Conservation (phyloP, 1,284 basidiomycete species). For the Pterula multifida region DNA sequence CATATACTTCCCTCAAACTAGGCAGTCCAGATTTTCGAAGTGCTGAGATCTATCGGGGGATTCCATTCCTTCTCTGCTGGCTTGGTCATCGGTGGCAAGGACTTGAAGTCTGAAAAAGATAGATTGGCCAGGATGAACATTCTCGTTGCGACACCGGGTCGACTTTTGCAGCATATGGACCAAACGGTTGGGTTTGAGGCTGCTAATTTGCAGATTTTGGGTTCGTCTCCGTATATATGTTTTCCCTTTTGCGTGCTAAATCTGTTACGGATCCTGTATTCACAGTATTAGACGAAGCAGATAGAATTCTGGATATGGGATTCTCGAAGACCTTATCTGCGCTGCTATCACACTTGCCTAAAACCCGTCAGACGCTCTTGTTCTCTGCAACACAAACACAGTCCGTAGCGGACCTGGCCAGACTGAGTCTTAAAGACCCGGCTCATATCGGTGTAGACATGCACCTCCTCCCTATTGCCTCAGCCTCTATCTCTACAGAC, state of each 20-base stretch:
- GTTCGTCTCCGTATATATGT: conserved; percentile 29
- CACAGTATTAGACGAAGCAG: conserved; percentile 90
- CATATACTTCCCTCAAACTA: conserved; percentile 17
- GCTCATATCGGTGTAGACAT: conserved; percentile 63
- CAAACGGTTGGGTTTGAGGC: conserved; percentile 93
- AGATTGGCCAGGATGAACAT: conserved; percentile 92
- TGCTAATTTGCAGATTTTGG: conserved; percentile 84
- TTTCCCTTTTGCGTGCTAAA: conserved; percentile 1
- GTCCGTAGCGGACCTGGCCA: conserved; percentile 82
- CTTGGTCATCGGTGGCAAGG: conserved; percentile 94
- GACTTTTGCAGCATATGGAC: conserved; percentile 95
- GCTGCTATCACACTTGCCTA: conserved; percentile 78
- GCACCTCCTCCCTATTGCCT: conserved; percentile 23
- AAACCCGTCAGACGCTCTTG: conserved; percentile 83
- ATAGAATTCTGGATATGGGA: conserved; percentile 94
- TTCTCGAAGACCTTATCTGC: conserved; percentile 86
- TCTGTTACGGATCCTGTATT: conserved; percentile 2
- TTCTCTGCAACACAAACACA: conserved; percentile 97
- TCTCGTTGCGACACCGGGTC: conserved; percentile 90
- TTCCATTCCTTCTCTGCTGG: conserved; percentile 92
- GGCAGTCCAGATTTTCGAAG: conserved; percentile 97
- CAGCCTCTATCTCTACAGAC: conserved; percentile 33
- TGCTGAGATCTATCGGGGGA: conserved; percentile 84
- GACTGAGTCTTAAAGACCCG: conserved; percentile 81
- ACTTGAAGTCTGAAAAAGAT: conserved; percentile 86